These are phyloP conservation scores for Kuraishia hungarica DNA, from an alignment of 805 yeast genomes.

Conservation along the genomic window DNA sequence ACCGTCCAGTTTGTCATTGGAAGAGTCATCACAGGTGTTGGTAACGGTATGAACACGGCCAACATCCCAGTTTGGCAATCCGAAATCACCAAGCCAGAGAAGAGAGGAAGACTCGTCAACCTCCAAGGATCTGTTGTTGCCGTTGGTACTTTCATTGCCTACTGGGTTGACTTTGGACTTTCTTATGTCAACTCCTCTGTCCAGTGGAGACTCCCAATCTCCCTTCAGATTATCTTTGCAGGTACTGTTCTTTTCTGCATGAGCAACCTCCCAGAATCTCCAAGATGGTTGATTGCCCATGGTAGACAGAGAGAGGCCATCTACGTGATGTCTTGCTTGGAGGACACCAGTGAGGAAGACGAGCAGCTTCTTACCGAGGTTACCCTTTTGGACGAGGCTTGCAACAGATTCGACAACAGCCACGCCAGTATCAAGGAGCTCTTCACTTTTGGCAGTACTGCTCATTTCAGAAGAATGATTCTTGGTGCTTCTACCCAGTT, in stretches of 20 bases:
- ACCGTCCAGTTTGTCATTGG: constrained; percentile 36
- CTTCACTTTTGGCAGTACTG: neutral
- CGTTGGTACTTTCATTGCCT: constrained; percentile 33
- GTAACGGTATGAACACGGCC: constrained; percentile 35
- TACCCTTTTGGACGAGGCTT: constrained; percentile 3
- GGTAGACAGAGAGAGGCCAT: constrained; percentile 31
- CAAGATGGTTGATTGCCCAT: constrained; percentile 44
- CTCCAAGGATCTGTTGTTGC: constrained; percentile 29
- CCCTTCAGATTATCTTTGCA: constrained; percentile 33
- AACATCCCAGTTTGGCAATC: constrained; percentile 39
- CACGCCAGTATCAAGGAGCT: constrained; percentile 1
- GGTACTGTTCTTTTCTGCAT: constrained; percentile 14
- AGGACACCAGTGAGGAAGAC: constrained; percentile 5
- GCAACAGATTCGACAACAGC: neutral
- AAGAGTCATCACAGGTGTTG: constrained; percentile 35
- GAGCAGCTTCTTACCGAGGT: constrained; percentile 8
- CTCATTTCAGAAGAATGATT: constrained; percentile 36
- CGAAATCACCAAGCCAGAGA: constrained; percentile 29
- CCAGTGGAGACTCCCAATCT: constrained; percentile 38
- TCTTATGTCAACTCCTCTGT: constrained; percentile 26
- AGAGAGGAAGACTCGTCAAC: constrained; percentile 29
- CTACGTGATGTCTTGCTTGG: constrained; percentile 24
- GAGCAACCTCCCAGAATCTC: constrained; percentile 35
- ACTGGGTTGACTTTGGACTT: constrained; percentile 35
- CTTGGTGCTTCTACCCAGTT: constrained; percentile 46